These are phyloP conservation scores for Rhizoclosmatium globosum DNA, from an alignment of 192 early-diverging fungal genomes.

Conservation along the genomic window DNA sequence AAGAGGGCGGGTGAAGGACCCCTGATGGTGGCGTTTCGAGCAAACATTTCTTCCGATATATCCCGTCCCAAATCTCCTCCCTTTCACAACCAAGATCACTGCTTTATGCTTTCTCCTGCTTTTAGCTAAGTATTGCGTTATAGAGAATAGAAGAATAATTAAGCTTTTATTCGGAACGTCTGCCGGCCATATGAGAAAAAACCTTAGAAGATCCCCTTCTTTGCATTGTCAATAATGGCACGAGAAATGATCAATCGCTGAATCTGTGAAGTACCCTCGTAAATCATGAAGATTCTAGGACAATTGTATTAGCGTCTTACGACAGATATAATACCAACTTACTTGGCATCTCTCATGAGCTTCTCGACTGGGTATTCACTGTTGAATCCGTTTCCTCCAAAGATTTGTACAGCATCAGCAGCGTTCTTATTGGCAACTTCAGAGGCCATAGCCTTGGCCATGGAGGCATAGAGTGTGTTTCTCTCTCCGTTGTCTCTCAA, in stretches of 20 bases:
- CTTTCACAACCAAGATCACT: too few species aligned
- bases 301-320: neutral
- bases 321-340: neutral
- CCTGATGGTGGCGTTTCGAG: neutral
- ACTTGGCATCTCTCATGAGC: constrained; percentile 72
- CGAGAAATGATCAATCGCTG: constrained; percentile 93
- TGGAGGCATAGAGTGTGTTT: constrained; percentile 95
- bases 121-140: too few species aligned
- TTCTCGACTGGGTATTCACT: constrained; percentile 96
- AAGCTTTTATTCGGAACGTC: neutral
- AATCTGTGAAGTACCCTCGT: constrained; percentile 96
- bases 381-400: constrained; percentile 92
- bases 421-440: constrained; percentile 68
- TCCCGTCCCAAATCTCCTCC: neutral
- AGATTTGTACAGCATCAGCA: constrained; percentile 95
- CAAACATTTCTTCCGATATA: neutral
- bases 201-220: constrained; percentile 40
- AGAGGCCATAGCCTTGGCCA: constrained; percentile 80
- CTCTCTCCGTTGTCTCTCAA: constrained; percentile 84
- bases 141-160: too few species aligned
- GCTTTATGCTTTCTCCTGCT: too few species aligned
- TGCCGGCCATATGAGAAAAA: neutral
- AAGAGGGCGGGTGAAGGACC: neutral
- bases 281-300: constrained; percentile 83
- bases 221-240: constrained; percentile 73